phyloP scores from a whole-genome alignment of 345 rosid genomes.

The Atalantia buxifolia region DNA sequence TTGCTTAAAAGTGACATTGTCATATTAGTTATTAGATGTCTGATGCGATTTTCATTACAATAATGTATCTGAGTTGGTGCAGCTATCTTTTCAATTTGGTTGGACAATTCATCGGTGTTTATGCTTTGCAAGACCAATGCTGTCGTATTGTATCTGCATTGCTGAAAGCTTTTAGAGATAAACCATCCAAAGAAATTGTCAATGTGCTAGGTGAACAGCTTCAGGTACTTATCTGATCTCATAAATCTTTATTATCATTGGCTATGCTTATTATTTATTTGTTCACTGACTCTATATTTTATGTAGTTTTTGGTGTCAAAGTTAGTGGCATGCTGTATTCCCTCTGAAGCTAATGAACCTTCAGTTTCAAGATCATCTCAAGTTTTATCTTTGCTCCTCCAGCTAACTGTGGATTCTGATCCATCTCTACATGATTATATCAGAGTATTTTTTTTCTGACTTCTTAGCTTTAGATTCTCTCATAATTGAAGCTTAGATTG shows the following conservation, averaged over 20 bases:
- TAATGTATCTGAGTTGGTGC: constrained; percentile 31
- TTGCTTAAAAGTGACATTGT: background rate
- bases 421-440: constrained; percentile 67
- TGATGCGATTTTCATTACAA: background rate
- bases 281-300: constrained; percentile 12
- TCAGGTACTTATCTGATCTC: constrained; percentile 50
- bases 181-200: constrained; percentile 56
- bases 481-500: constrained; percentile 6
- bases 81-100: constrained; percentile 87
- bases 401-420: constrained; percentile 59
- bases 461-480: background rate
- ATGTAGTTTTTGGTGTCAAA: constrained; percentile 88
- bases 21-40: background rate
- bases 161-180: constrained; percentile 50
- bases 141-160: constrained; percentile 64
- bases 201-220: constrained; percentile 87
- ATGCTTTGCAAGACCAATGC: constrained; percentile 83
- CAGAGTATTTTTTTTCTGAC: constrained; percentile 45
- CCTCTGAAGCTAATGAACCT: constrained; percentile 39
- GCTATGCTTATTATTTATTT: background rate
- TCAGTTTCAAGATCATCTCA: constrained; percentile 51
- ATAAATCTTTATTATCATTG: background rate
- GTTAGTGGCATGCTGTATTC: constrained; percentile 78
- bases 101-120: constrained; percentile 67
- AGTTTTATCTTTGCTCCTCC: constrained; percentile 55